phyloP scores from a whole-genome alignment of 192 early-diverging fungal genomes.

The Spizellomyces sp. region DNA sequence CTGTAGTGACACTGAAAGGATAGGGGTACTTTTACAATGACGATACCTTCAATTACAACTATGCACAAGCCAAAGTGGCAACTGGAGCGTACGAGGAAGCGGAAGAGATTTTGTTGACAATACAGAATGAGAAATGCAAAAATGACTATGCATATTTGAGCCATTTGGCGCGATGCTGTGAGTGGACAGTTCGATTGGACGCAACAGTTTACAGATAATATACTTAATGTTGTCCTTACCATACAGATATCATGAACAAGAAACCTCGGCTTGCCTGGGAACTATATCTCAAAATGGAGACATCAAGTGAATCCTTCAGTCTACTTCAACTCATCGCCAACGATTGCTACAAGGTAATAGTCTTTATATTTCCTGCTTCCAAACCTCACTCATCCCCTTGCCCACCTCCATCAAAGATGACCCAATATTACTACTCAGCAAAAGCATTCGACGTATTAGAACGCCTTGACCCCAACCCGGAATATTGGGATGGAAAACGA shows the following conservation, averaged over 20 bases:
- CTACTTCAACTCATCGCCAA: conserved; percentile 65
- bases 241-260: conserved; percentile 65
- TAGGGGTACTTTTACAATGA: conserved; percentile 71
- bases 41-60: conserved; percentile 69
- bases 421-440: conserved; percentile 54
- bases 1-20: neutral
- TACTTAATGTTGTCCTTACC: neutral
- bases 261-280: conserved; percentile 65
- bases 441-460: conserved; percentile 69
- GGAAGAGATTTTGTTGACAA: conserved; percentile 57
- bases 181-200: conserved; percentile 2
- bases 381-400: conserved; percentile 5
- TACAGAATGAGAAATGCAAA: conserved; percentile 64
- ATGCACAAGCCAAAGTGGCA: conserved; percentile 63
- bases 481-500: conserved; percentile 69
- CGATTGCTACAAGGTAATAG: conserved; percentile 61
- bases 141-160: conserved; percentile 60
- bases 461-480: conserved; percentile 61
- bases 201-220: neutral
- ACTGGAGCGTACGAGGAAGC: conserved; percentile 61
- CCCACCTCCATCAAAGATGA: conserved; percentile 30
- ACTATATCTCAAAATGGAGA: conserved; percentile 68
- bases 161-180: conserved; percentile 64
- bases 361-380: neutral
- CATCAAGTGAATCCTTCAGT: conserved; percentile 65